phyloP scores from a whole-genome alignment of 78 protist species.

The Dictyostelium capitatum region DNA sequence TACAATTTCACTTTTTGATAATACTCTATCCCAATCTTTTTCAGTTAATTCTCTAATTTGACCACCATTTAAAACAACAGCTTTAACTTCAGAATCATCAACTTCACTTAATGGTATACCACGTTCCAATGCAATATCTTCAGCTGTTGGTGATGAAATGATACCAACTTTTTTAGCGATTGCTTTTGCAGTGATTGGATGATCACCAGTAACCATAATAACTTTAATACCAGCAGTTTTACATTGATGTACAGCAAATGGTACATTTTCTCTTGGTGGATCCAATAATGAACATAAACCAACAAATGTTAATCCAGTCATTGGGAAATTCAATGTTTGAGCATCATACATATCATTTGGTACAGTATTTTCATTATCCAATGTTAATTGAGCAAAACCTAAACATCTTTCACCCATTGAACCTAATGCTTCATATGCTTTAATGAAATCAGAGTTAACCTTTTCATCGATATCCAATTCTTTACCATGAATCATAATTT shows the following conservation, averaged over 20 bases:
- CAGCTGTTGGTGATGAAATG: slow-evolving; percentile 73
- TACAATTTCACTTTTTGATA: slow-evolving; percentile 85
- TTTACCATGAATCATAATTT: slow-evolving; percentile 81
- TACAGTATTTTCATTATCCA: slow-evolving; percentile 10
- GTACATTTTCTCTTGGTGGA: slow-evolving; percentile 97
- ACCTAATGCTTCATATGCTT: slow-evolving; percentile 79
- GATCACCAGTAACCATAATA: slow-evolving; percentile 99
- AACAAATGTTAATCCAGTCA: slow-evolving; percentile 85
- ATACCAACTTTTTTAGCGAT: slow-evolving; percentile 89
- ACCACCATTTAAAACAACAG: slow-evolving; percentile 79
- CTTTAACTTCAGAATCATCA: slow-evolving; percentile 51
- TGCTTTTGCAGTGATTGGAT: slow-evolving; percentile 97
- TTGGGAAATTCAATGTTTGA: slow-evolving; percentile 71
- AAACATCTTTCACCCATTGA: slow-evolving; percentile 74
- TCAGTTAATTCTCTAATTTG: slow-evolving; percentile 76
- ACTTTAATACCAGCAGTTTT: slow-evolving; percentile 92
- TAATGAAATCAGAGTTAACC: slow-evolving; percentile 15
- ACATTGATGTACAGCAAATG: slow-evolving; percentile 90
- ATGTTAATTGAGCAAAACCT: slow-evolving; percentile 46
- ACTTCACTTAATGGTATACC: slow-evolving; percentile 56
- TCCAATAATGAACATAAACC: slow-evolving; percentile 96
- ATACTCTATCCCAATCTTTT: slow-evolving; percentile 82
- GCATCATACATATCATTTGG: slow-evolving; percentile 71
- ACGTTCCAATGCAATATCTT: slow-evolving; percentile 72
- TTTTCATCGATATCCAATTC: slow-evolving; percentile 49